Conservation (phyloP, 208 protist species). For the Porcisia deanei region DNA sequence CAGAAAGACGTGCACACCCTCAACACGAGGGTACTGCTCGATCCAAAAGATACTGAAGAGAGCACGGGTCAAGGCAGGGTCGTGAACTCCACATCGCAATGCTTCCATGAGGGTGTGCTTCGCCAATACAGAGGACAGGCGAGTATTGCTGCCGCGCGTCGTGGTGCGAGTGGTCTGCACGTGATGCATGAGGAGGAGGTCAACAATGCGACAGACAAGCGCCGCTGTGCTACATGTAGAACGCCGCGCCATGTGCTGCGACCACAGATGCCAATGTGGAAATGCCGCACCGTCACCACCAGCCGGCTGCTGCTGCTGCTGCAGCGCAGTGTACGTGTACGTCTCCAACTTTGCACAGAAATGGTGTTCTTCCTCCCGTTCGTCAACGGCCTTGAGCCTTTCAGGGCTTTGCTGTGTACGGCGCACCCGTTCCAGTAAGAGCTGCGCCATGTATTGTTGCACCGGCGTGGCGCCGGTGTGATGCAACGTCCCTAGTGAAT, state of each 20-base stretch:
- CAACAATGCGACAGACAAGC: conserved; percentile 22
- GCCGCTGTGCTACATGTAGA: conserved; percentile 10
- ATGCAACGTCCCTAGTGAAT: conserved; percentile 49
- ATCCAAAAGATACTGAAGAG: conserved; percentile 61
- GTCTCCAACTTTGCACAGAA: conserved; percentile 15
- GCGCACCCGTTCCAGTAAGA: conserved; percentile 32
- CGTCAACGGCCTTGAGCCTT: background rate
- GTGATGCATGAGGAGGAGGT: conserved; percentile 17
- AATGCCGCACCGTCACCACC: background rate
- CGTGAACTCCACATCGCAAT: conserved; percentile 48
- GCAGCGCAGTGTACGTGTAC: conserved; percentile 18
- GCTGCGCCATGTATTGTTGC: conserved; percentile 47
- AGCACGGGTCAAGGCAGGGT: conserved; percentile 29
- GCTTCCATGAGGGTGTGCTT: conserved; percentile 63
- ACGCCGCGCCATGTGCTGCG: background rate
- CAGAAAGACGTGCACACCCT: conserved; percentile 70
- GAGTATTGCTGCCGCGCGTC: background rate
- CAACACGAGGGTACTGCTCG: conserved; percentile 47
- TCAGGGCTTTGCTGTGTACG: background rate
- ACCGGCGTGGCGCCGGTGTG: conserved; percentile 43
- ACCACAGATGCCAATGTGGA: conserved; percentile 9
- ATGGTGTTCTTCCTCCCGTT: background rate
- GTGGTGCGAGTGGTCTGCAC: background rate
- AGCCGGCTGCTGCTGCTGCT: background rate
- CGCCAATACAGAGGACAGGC: conserved; percentile 24